These are phyloP conservation scores for Mollisia scopiformis DNA, from an alignment of 2,329 filamentous ascomycete genomes.

Conservation along the genomic window DNA sequence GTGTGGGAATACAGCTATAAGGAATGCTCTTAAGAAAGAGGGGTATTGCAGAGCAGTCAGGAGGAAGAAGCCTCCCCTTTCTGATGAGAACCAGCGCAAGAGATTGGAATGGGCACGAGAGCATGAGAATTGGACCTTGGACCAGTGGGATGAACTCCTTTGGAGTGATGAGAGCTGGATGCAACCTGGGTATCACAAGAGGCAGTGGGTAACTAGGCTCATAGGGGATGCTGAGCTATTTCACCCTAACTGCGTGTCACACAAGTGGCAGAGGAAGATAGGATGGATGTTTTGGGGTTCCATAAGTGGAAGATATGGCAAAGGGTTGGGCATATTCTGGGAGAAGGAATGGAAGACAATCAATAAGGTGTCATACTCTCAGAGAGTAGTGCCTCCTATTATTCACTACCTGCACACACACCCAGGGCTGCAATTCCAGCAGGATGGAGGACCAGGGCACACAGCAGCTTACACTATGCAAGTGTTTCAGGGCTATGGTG, in stretches of 20 bases:
- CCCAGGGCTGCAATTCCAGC: not conserved
- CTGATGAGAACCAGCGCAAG: not conserved
- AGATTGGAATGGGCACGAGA: not conserved
- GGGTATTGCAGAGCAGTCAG: not conserved
- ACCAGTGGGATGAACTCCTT: not conserved
- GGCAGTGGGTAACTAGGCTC: not conserved
- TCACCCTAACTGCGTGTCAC: not conserved
- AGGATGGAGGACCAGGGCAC: no score
- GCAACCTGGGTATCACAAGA: not conserved
- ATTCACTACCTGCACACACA: not conserved
- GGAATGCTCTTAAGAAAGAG: not conserved
- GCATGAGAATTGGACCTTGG: not conserved
- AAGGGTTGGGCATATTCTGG: no score
- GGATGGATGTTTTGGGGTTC: no score
- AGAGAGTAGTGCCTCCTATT: not conserved
- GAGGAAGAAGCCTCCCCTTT: not conserved
- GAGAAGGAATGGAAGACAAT: not conserved
- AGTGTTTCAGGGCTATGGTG: not conserved
- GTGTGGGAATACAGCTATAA: not conserved
- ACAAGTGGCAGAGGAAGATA: not conserved
- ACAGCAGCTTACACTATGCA: not conserved
- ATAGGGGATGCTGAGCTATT: not conserved
- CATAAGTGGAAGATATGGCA: no score
- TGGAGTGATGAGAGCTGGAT: not conserved
- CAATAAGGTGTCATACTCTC: not conserved